phyloP scores from a whole-genome alignment of 768 basidiomycete species.

The Boletales sp. region DNA sequence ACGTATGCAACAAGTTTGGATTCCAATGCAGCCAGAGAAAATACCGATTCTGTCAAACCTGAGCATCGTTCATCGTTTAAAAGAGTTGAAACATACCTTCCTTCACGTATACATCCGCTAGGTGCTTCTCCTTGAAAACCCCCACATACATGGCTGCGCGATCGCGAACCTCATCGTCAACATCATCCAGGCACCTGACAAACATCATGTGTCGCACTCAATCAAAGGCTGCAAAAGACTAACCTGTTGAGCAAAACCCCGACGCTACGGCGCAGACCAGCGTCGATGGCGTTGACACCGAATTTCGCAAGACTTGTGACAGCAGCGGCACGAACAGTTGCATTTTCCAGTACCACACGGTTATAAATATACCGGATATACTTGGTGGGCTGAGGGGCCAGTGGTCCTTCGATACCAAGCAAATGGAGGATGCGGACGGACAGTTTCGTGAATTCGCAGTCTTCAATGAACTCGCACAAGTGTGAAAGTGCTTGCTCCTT shows the following conservation, averaged over 20 bases:
- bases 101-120: slow-evolving; percentile 86
- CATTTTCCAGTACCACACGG: slow-evolving; percentile 97
- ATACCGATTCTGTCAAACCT: slow-evolving; percentile 73
- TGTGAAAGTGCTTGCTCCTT: slow-evolving; percentile 98
- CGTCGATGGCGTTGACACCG: slow-evolving; percentile 83
- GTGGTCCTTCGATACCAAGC: slow-evolving; percentile 93
- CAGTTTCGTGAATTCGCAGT: slow-evolving; percentile 99
- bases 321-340: slow-evolving; percentile 95
- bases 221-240: slow-evolving; percentile 15
- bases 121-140: slow-evolving; percentile 70
- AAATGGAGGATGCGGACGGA: slow-evolving; percentile 95
- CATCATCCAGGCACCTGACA: slow-evolving; percentile 89
- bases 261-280: slow-evolving; percentile 77
- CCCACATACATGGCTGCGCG: slow-evolving; percentile 93
- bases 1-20: slow-evolving; percentile 92
- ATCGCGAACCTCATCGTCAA: slow-evolving; percentile 98
- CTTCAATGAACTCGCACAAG: slow-evolving; percentile 99
- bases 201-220: slow-evolving; percentile 2
- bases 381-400: slow-evolving; percentile 93
- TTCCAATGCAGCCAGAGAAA: slow-evolving; percentile 87
- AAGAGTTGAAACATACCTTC: slow-evolving; percentile 60
- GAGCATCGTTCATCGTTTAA: neutral
- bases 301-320: slow-evolving; percentile 96
- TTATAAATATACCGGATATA: slow-evolving; percentile 99
- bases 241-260: slow-evolving; percentile 82